These are phyloP conservation scores for Yarrowia galli DNA, from an alignment of 1,139 yeast genomes.

Conservation along the genomic window DNA sequence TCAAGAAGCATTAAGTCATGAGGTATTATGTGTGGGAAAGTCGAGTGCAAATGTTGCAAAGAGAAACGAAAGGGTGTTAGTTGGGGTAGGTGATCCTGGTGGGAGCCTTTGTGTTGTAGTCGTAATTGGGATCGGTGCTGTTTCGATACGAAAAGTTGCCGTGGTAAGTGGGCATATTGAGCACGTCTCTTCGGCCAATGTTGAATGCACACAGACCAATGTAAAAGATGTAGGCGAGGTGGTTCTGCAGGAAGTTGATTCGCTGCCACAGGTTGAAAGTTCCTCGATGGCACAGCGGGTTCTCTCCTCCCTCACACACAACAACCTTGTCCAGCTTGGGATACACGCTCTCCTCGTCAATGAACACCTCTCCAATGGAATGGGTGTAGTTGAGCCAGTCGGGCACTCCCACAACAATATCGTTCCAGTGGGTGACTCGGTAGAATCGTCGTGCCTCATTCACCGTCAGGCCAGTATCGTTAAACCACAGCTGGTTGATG, in stretches of 20 bases:
- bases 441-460: constrained; percentile 38
- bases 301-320: constrained; percentile 19
- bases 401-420: constrained; percentile 41
- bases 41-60: neutral
- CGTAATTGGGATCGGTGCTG: neutral
- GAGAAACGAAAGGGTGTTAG: neutral
- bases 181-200: constrained; percentile 15
- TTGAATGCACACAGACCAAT: constrained; percentile 25
- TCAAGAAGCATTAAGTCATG: constrained; percentile 9
- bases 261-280: constrained; percentile 15
- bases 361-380: constrained; percentile 42
- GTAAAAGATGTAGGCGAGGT: constrained; percentile 17
- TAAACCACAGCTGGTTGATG: constrained; percentile 58
- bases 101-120: constrained; percentile 2
- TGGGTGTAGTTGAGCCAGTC: constrained; percentile 40
- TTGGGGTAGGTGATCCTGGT: neutral
- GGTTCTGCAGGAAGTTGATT: constrained; percentile 24
- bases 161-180: constrained; percentile 5
- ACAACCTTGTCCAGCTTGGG: neutral
- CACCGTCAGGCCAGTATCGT: constrained; percentile 7
- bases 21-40: neutral
- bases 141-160: constrained; percentile 9
- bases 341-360: constrained; percentile 3
- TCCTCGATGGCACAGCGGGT: constrained; percentile 9
- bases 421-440: constrained; percentile 41